Evolutionary conservation across 108 stramenopile species (phyloP), one percentile per base, ranked within the genome.

Genomic region (Nitzschia sp.): DNA sequence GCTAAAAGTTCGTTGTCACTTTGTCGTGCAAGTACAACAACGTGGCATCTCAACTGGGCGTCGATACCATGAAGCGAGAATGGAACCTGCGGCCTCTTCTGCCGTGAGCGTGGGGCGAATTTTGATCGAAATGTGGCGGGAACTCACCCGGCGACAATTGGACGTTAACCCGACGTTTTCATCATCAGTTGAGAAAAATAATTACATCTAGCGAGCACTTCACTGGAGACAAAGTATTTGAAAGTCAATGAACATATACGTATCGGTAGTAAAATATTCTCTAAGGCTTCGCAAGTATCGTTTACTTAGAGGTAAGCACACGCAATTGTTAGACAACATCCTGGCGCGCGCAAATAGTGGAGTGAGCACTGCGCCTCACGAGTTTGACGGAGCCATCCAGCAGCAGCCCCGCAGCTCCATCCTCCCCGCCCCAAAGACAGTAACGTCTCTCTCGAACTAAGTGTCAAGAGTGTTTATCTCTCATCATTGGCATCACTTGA

Each of bases 281-380:
- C 29, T 34, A 34, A 34, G 29, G 29, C 29, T 34, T 48, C 46
- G 46, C 46, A 48, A 6, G 46, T 48, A 17, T 15, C 46, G 17
- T 48, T 48, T 48, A 48, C 46, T 48, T 48, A 48, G 46, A 48
- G 17, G 17, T 17, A 17, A 17, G 46, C 46, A 48, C 46, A 48
- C 6, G 46, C 17, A 48, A 17, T 17, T 48, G 46, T 48, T 17
- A 17, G 46, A 17, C 46, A 2, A 48, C 3, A 48, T 17, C 6
- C 46, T 48, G 46, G 42, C 38, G 61, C 61, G 61, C 61, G 41
- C 61, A 62, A 62, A 43, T 62, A 41, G 37, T 62, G 61, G 61
- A 62, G 43, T 41, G 20, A 62, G 61, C 42, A 62, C 61, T 43
- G 61, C 61, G 61, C 15, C 25, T 41, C 43, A 62, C 61, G 61